A percentile compares a stretch with the other conserved stretches of the same genome.
phyloP scores from a whole-genome alignment of 2,329 filamentous ascomycete genomes.

The Sclerotiophoma versabilis region DNA sequence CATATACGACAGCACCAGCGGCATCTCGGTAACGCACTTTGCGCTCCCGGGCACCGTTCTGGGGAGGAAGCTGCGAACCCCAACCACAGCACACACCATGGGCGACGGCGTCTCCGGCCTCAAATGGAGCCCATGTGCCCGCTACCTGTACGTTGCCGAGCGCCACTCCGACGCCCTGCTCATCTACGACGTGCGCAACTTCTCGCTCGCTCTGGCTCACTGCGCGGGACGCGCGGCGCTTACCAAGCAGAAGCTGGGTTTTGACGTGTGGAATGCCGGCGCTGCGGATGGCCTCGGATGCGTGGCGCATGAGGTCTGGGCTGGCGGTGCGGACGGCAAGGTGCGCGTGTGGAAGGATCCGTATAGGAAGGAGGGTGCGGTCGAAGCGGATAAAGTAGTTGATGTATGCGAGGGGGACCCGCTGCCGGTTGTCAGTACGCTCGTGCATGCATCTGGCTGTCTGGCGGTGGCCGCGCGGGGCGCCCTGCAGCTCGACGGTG shows the following conservation, averaged over 20 bases:
- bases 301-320: constrained; percentile 62
- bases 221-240: constrained; percentile 52
- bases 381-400: constrained; percentile 48
- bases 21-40: constrained; percentile 61
- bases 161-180: constrained; percentile 62
- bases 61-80: constrained; percentile 14
- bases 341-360: constrained; percentile 54
- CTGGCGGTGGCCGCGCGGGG: constrained; percentile 38
- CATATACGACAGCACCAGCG: constrained; percentile 61
- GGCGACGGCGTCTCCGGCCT: constrained; percentile 64
- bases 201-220: constrained; percentile 58
- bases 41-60: constrained; percentile 44
- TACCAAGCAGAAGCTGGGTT: constrained; percentile 64
- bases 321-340: constrained; percentile 64
- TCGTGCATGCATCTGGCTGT: constrained; percentile 34
- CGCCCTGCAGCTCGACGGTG: constrained; percentile 5
- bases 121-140: constrained; percentile 64
- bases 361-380: constrained; percentile 34
- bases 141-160: constrained; percentile 66
- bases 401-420: constrained; percentile 15
- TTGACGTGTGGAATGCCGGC: constrained; percentile 57
- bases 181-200: constrained; percentile 67
- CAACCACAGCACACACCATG: constrained; percentile 9
- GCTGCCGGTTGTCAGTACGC: constrained; percentile 30
- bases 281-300: constrained; percentile 28